phyloP scores from a whole-genome alignment of 345 rosid species.

The Linum trigynum region DNA sequence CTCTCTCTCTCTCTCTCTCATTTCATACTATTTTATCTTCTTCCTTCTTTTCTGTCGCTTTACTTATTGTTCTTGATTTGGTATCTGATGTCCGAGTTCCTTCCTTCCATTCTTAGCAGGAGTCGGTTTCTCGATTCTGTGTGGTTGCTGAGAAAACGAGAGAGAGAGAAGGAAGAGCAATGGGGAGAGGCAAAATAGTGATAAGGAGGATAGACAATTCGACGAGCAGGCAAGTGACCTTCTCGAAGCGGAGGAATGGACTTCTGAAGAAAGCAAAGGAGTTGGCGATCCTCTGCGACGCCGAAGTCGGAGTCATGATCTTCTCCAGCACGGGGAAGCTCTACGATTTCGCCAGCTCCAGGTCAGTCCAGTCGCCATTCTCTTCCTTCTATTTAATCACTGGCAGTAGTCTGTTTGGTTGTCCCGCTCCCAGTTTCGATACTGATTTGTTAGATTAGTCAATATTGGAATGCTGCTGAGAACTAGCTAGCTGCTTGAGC shows the following conservation, averaged over 20 bases:
- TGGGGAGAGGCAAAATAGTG: slow-evolving; percentile 61
- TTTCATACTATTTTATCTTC: background rate
- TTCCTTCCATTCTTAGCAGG: background rate
- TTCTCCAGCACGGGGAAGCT: slow-evolving; percentile 49
- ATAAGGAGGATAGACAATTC: slow-evolving; percentile 52
- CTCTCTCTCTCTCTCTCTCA: background rate
- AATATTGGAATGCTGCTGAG: no score
- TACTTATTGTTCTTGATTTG: background rate
- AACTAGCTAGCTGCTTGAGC: no score
- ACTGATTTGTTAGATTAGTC: no score
- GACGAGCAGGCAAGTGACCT: slow-evolving; percentile 55
- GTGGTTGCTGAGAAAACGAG: background rate
- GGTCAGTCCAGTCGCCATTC: slow-evolving; percentile 18
- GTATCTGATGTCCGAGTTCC: background rate
- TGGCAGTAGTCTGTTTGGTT: no score
- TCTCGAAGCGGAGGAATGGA: slow-evolving; percentile 46
- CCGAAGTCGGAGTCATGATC: slow-evolving; percentile 45
- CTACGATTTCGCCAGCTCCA: slow-evolving; percentile 45
- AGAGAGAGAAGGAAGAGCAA: background rate
- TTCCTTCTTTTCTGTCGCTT: background rate
- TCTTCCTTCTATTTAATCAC: slow-evolving; percentile 5
- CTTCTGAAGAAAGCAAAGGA: slow-evolving; percentile 53
- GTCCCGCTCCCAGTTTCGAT: no score
- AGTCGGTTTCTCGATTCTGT: background rate
- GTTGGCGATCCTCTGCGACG: slow-evolving; percentile 47